Conservation (phyloP, 2,329 filamentous ascomycete genomes). For the Paecilomyces fulvus region DNA sequence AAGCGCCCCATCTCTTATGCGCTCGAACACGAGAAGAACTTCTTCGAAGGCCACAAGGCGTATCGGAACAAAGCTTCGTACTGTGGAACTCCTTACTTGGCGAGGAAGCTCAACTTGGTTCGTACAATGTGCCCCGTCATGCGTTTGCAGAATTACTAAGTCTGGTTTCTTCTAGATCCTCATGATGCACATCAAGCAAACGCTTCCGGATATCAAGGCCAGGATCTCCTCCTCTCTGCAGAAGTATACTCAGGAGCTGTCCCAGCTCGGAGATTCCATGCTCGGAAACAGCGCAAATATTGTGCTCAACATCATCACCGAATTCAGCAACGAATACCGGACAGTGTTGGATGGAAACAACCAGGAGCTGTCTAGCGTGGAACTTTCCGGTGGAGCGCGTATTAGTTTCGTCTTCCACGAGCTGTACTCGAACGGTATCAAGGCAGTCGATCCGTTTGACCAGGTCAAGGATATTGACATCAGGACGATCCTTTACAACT, state of each 20-base stretch:
- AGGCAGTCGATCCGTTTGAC: slow-evolving; percentile 96
- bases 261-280: slow-evolving; percentile 81
- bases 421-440: slow-evolving; percentile 93
- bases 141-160: not conserved
- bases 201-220: slow-evolving; percentile 94
- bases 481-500: slow-evolving; percentile 95
- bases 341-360: slow-evolving; percentile 95
- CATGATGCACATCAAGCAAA: slow-evolving; percentile 99
- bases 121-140: slow-evolving; percentile 8
- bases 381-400: slow-evolving; percentile 91
- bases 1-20: slow-evolving; percentile 89
- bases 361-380: slow-evolving; percentile 85
- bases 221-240: slow-evolving; percentile 88
- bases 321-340: slow-evolving; percentile 96
- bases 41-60: slow-evolving; percentile 97
- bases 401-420: slow-evolving; percentile 99
- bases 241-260: slow-evolving; percentile 79
- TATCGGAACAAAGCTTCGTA: slow-evolving; percentile 98
- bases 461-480: slow-evolving; percentile 97
- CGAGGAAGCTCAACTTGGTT: slow-evolving; percentile 86
- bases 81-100: slow-evolving; percentile 94
- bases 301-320: slow-evolving; percentile 95
- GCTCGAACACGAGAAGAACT: slow-evolving; percentile 88
- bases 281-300: slow-evolving; percentile 95
- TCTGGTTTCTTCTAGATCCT: slow-evolving; percentile 54